Evolutionary conservation across 768 basidiomycete genomes (phyloP), one percentile per base, ranked within the genome.

Genomic region (Boletus reticulatus): DNA sequence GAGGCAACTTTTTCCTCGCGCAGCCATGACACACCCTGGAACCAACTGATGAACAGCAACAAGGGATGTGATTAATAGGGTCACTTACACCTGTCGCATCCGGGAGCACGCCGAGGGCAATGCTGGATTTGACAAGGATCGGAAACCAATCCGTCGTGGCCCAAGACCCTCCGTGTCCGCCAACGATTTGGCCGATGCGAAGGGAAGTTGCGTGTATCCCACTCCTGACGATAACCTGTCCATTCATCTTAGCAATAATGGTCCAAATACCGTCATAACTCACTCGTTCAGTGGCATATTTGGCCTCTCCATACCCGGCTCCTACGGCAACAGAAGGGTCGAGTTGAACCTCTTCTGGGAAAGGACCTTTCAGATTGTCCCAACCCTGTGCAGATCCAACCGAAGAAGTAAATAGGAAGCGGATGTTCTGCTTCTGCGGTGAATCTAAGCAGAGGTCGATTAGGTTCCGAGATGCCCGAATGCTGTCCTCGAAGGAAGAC

Each of bases 71-170:
- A 36, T 29, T 8, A 29, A 8, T 29, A 1, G 8, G 2, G 14
- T 36, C 34, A 62, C 77, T 46, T 57, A 78, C 79, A 27, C 72
- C 71, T 2, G 58, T 43, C 1, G 66, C 60, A 13, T 56, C 50
- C 12, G 73, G 71, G 4, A 76, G 51, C 20, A 53, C 57, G 43
- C 68, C 69, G 13, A 67, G 58, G 6, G 57, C 50, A 10, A 68
- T 17, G 50, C 71, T 70, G 1, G 72, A 69, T 50, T 73, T 67
- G n/a, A 76, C 67, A 7, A 81, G 62, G 32, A 73, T 68, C 16
- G 80, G 78, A 19, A 80, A 58, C 81, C 80, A 82, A 43, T 80
- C 78, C 0, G 65, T 72, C 2, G 70, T 67, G 5, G 71, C 71
- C 79, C 79, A 80, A 0, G 72, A 72, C 17, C 79, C 79, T 2